These are phyloP conservation scores for Helianthus tuberosus DNA, from an alignment of 129 eudicot species.

Conservation along the genomic window DNA sequence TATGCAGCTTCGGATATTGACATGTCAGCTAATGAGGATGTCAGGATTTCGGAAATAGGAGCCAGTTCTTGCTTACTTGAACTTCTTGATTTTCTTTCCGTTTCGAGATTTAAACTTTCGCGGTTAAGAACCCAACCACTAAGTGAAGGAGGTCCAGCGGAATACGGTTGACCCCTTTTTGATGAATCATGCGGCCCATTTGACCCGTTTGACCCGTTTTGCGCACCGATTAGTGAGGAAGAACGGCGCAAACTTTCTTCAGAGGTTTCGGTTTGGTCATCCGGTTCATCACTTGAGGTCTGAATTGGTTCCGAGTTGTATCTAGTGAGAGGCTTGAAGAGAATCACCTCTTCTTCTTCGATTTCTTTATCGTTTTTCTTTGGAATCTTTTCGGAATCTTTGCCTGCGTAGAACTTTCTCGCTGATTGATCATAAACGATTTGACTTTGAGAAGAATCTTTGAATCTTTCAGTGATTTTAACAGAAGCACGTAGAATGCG, in stretches of 20 bases:
- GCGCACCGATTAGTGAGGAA: conserved; percentile 52
- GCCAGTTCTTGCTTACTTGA: conserved; percentile 45
- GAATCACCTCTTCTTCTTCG: conserved; percentile 95
- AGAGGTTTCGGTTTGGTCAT: conserved; percentile 26
- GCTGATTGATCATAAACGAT: conserved; percentile 36
- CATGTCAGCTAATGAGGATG: conserved; percentile 47
- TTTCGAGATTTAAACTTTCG: conserved; percentile 46
- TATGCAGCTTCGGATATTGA: conserved; percentile 44
- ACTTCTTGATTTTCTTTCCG: conserved; percentile 43
- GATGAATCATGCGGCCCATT: conserved; percentile 19
- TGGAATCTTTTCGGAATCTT: conserved; percentile 7
- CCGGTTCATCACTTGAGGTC: conserved; percentile 30
- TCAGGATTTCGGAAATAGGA: conserved; percentile 62
- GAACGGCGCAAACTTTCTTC: conserved; percentile 58
- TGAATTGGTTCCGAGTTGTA: conserved; percentile 77
- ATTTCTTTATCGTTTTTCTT: conserved; percentile 23
- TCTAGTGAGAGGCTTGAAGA: conserved; percentile 84
- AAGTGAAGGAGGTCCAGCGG: conserved; percentile 93
- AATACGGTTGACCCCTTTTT: conserved; percentile 36
- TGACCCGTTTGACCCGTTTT: conserved; percentile 31
- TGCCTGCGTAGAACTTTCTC: conserved; percentile 32
- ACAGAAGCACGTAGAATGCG: conserved; percentile 67
- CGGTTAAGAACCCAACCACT: conserved; percentile 74
- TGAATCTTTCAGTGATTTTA: conserved; percentile 37
- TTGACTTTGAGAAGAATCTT: conserved; percentile 31